Evolutionary conservation across 2,329 filamentous ascomycete genomes (phyloP).

Genomic region (Cytospora schulzeri): DNA sequence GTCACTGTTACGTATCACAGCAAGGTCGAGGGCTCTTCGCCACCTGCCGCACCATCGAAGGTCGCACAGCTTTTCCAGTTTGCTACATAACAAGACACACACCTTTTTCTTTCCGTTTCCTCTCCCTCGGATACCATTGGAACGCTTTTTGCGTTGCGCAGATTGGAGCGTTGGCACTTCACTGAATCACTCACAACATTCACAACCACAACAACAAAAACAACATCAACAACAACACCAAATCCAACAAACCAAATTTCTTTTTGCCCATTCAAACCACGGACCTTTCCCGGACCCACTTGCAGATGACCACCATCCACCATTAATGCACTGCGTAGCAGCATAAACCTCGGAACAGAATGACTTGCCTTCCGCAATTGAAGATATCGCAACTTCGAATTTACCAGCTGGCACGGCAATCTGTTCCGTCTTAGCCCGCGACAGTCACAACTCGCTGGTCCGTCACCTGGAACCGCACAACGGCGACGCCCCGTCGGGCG

Average conservation of each 20-base stretch:
- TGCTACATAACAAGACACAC: conserved; percentile 9
- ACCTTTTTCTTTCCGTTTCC: conserved; percentile 3
- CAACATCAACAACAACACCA: neutral
- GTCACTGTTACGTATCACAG: conserved; percentile 1
- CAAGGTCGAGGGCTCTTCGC: conserved; percentile 1
- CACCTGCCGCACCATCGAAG: neutral
- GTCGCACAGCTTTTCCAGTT: conserved; percentile 1
- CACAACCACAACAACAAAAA: neutral
- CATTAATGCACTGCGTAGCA: neutral
- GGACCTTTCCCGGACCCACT: conserved; percentile 9
- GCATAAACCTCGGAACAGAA: conserved; percentile 24
- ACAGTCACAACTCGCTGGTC: conserved; percentile 7
- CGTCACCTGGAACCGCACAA: neutral
- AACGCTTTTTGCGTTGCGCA: conserved; percentile 1
- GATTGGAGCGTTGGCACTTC: conserved; percentile 5
- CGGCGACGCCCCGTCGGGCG: conserved; percentile 8
- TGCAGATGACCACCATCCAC: conserved; percentile 23
- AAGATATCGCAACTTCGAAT: conserved; percentile 19
- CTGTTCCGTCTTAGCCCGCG: conserved; percentile 17
- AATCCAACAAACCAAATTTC: conserved; percentile 6
- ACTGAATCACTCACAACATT: neutral
- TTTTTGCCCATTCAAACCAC: conserved; percentile 6
- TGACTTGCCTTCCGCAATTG: conserved; percentile 25
- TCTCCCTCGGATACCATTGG: neutral
- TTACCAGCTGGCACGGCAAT: conserved; percentile 11